phyloP scores from a whole-genome alignment of 129 eudicot genomes.

The Glebionis coronaria region DNA sequence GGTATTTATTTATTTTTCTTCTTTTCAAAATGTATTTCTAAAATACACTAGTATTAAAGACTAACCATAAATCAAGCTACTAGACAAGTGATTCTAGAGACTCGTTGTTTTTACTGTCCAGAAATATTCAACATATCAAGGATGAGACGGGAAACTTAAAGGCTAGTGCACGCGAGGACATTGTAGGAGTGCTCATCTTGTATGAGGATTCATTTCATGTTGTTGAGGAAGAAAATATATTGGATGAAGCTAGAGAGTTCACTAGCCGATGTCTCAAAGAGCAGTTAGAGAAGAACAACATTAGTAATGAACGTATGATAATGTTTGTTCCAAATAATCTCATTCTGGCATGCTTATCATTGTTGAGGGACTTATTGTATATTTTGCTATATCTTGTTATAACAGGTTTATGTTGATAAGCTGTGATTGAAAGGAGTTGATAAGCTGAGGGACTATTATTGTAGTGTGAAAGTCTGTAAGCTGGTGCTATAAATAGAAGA shows the following conservation, averaged over 20 bases:
- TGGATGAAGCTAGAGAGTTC: conserved; percentile 31
- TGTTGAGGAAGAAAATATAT: conserved; percentile 27
- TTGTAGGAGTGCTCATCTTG: conserved; percentile 31
- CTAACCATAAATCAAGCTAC: not conserved
- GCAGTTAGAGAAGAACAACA: conserved; percentile 3
- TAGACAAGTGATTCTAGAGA: not conserved
- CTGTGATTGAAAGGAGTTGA: too few relatives aligned
- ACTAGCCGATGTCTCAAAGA: conserved; percentile 24
- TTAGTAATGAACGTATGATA: not conserved
- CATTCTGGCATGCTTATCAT: too few relatives aligned
- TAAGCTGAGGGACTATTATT: too few relatives aligned
- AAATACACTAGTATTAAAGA: too few relatives aligned
- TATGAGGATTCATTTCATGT: conserved; percentile 48
- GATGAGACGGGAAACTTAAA: conserved; percentile 36
- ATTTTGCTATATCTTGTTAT: too few relatives aligned
- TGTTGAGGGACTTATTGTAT: too few relatives aligned
- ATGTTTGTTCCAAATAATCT: too few relatives aligned
- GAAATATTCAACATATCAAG: conserved; percentile 38
- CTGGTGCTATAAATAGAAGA: too few relatives aligned
- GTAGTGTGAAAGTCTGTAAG: too few relatives aligned
- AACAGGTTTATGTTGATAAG: too few relatives aligned
- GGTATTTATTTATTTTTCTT: conserved; percentile 16
- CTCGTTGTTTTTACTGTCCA: conserved; percentile 6
- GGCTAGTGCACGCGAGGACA: conserved; percentile 13
- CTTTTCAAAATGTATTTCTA: not conserved